Base-by-base conservation (phyloP, 495 filamentous ascomycete species). In the Corynascus novoguineensis region DNA sequence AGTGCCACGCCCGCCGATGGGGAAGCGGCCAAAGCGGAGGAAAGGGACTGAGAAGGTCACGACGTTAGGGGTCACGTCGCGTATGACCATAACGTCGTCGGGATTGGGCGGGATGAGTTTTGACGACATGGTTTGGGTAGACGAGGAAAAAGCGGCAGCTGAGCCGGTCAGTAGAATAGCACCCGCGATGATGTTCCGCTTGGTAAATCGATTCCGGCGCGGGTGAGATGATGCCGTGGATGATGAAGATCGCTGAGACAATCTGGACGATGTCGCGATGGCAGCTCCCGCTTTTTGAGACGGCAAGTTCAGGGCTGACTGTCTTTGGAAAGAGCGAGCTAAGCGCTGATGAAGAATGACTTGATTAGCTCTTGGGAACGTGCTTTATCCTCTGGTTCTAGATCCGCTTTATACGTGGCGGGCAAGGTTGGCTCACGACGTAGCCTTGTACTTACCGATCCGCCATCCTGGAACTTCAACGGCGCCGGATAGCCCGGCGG, bases 1-100 rank as follows among this genome's bases (percentile, higher is more conserved):
- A 12, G 93, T 97, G 55, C 86, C 91, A 62, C 93, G 78, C 35
- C 89, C 91, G 41, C 93, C 93, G 63, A 97, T 78, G 52, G 89
- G 91, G 53, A 95, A 67, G 42, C 70, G 73, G 40, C 90, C 90
- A 63, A 91, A 90, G 14, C 93, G 87, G 45, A 81, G 68, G 71
- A 98, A 98, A 17, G 93, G 93, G 2, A 87, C 75, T 9, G 88
- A 93, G 67, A 91, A 78, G 24, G 87, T 96, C 27, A 86, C 81
- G 60, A 98, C 82, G 53, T 87, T 82, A 1, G 90, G 86, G 4
- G 85, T 86, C 57, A 96, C 73, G 59, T 86, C 75, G 54, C 93
- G 89, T 61, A 96, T 90, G 14, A 96, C 88, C 85, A 95, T 93
- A 42, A 88, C 81, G 58, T 86, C 80, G 22, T 83, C 78, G 8